phyloP scores from a whole-genome alignment of 73 alveolate genomes.

The Urostyla sp. region DNA sequence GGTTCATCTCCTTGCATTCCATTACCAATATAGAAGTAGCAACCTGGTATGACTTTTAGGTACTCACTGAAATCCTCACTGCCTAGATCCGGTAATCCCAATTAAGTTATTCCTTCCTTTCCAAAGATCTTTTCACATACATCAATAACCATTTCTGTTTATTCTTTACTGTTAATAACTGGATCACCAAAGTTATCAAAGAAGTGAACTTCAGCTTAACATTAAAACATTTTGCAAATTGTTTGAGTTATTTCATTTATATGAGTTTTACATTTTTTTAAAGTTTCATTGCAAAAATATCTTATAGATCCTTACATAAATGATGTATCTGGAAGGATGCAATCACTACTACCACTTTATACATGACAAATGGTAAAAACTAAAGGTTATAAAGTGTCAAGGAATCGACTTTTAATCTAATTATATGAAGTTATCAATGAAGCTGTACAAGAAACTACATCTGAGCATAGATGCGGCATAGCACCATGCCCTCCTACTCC shows the following conservation, averaged over 20 bases:
- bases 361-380: slow-evolving; percentile 30
- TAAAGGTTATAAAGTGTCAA: slow-evolving; percentile 31
- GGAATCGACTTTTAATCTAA: slow-evolving; percentile 35
- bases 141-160: slow-evolving; percentile 27
- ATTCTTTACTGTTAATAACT: slow-evolving; percentile 34
- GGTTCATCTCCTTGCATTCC: slow-evolving; percentile 25
- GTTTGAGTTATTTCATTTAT: slow-evolving; percentile 6
- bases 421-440: slow-evolving; percentile 17
- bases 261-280: background rate
- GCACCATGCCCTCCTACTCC: slow-evolving; percentile 80
- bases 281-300: background rate
- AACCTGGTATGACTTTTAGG: slow-evolving; percentile 70
- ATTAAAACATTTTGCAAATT: slow-evolving; percentile 11
- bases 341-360: slow-evolving; percentile 15
- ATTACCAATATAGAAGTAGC: slow-evolving; percentile 63
- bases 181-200: slow-evolving; percentile 24
- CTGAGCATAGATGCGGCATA: slow-evolving; percentile 34
- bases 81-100: slow-evolving; percentile 37
- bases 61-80: slow-evolving; percentile 77
- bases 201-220: slow-evolving; percentile 35
- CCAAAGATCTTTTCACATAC: slow-evolving; percentile 42
- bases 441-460: slow-evolving; percentile 50
- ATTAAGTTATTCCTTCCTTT: background rate
- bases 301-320: slow-evolving; percentile 56
- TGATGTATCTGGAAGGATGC: slow-evolving; percentile 58